A percentile compares a stretch with the other conserved stretches of the same genome.
phyloP scores from a whole-genome alignment of 106 monocot species.

The Platanthera guangdongensis region DNA sequence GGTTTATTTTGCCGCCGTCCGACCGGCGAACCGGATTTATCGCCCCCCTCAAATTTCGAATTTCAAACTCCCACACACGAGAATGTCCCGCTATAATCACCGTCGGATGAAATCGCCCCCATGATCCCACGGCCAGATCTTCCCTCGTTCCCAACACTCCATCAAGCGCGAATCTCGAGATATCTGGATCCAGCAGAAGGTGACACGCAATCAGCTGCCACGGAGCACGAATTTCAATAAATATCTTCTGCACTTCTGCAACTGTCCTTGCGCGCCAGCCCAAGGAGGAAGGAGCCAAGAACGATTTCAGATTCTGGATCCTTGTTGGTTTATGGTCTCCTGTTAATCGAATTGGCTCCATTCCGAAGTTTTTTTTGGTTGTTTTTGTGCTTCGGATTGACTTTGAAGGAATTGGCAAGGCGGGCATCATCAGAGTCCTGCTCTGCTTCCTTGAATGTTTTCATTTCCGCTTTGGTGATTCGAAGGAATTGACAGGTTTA shows the following conservation, averaged over 20 bases:
- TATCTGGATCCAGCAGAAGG: not conserved
- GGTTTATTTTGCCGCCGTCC: not conserved
- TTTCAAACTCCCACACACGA: not conserved
- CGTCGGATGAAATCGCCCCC: not conserved
- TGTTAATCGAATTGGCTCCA: not conserved
- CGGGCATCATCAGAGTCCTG: not conserved
- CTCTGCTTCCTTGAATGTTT: not conserved
- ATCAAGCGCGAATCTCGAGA: not conserved
- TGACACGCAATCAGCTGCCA: not conserved
- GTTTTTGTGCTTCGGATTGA: not conserved
- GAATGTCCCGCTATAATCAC: not conserved
- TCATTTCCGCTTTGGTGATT: not conserved
- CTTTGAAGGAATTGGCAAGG: not conserved
- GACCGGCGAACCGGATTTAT: not conserved
- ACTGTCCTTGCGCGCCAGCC: not conserved
- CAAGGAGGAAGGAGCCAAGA: not conserved
- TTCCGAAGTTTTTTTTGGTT: not conserved
- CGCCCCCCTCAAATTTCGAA: not conserved
- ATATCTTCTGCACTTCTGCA: not conserved
- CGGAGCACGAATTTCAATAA: not conserved
- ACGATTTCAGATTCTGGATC: not conserved
- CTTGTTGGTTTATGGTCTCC: not conserved
- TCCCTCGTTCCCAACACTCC: not conserved
- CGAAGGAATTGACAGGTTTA: too few relatives aligned
- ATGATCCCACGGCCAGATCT: not conserved